Base-by-base conservation (phyloP, 2,329 filamentous ascomycete species). In the Aphanocladium album region DNA sequence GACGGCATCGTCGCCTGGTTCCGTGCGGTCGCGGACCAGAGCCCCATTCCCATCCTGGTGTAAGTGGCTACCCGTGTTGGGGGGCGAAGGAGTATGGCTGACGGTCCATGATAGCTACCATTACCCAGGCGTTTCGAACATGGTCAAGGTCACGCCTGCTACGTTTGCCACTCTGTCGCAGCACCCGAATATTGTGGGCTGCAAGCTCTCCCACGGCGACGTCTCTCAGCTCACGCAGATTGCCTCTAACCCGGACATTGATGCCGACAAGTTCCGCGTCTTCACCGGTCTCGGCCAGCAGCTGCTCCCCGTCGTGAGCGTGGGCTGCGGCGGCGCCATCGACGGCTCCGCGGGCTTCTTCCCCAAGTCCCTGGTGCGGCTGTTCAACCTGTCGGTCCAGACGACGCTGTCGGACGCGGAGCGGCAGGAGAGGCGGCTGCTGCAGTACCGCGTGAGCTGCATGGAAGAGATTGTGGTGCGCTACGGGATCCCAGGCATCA, bases 151-250 rank as follows among this genome's bases (percentile, higher is more conserved):
- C 62, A 74, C 79, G 0, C 82, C 85, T 1, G 76, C 81, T 9
- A 85, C 84, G 0, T 86, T 84, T 67, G 83, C 71, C 19, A 71
- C 68, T 0, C 82, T 89, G 27, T 78, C 86, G 7, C 74, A 79
- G 59, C 86, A 89, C 69, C 79, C 83, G 33, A 89, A 89, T 68
- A 88, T 89, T 61, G 85, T 88, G 4, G 86, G 86, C 55, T 87
- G 83, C 74, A 89, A 89, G 74, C 81, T 89, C 66, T 88, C 85
- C 0, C 86, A 89, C 70, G 85, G 84, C 55, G 84, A 88, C 68
- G 79, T 88, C 51, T 86, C 84, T n/a, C 78, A 82, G 66, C 85
- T 87, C 69, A 78, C 81, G 5, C 82, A 87, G 69, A 81, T 88
- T 61, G 83, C 83, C 4, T 77, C 80, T 4, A 82, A 80, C 66